Conservation (phyloP, 23 red algal genomes). For the Gracilaria gracilis region DNA sequence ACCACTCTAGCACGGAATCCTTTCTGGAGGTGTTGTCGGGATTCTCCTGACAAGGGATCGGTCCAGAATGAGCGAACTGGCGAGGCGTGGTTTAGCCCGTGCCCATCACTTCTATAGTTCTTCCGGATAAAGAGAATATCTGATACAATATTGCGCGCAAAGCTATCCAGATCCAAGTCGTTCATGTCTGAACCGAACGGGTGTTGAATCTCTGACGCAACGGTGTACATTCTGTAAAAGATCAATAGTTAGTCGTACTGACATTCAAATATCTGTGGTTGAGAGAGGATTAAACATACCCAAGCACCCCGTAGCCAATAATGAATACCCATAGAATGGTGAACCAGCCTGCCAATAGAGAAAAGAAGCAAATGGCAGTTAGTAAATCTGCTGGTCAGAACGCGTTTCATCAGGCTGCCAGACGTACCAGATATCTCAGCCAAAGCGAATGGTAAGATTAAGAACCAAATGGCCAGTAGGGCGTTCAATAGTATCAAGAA, state of each 20-base stretch:
- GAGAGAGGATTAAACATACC: neutral
- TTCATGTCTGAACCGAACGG: conserved; percentile 60
- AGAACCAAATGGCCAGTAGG: conserved; percentile 59
- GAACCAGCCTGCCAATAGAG: conserved; percentile 36
- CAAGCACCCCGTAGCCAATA: conserved; percentile 48
- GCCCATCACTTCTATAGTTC: neutral
- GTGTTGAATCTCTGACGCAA: conserved; percentile 37
- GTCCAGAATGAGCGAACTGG: neutral
- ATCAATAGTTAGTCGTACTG: neutral
- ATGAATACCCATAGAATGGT: conserved; percentile 53
- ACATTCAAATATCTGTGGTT: neutral
- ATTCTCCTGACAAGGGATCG: neutral
- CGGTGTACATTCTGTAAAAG: conserved; percentile 18
- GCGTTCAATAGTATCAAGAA: conserved; percentile 40
- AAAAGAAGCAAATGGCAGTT: neutral
- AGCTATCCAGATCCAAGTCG: conserved; percentile 41
- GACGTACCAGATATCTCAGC: conserved; percentile 49
- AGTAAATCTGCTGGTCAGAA: too few species aligned
- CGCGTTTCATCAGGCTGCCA: too few species aligned
- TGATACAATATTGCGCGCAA: conserved; percentile 19
- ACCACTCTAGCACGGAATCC: neutral
- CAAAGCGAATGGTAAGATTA: conserved; percentile 53
- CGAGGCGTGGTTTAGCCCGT: neutral
- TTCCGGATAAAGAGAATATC: conserved; percentile 38
- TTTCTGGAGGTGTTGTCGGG: neutral